These are phyloP conservation scores for Pseudonectria foliicola DNA, from an alignment of 2,329 filamentous ascomycete genomes.

Conservation along the genomic window DNA sequence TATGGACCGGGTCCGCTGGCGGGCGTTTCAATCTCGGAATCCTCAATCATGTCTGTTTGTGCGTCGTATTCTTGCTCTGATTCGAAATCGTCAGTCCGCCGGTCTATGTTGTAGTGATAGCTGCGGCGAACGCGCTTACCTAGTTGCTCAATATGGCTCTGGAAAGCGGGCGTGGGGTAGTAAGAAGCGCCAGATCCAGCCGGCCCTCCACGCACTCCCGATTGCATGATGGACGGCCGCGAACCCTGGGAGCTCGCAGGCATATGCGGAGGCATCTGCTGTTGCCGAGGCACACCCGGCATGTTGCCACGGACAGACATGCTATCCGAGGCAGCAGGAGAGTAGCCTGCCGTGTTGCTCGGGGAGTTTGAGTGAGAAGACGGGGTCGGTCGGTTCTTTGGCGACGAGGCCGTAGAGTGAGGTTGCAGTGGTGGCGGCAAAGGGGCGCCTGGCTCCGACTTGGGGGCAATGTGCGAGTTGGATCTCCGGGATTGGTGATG, in stretches of 20 bases:
- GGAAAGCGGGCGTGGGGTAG: constrained; percentile 76
- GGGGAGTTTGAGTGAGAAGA: constrained; percentile 64
- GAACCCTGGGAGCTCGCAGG: constrained; percentile 15
- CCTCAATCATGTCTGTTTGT: constrained; percentile 81
- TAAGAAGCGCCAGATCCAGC: constrained; percentile 46
- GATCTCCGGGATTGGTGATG: constrained; percentile 70
- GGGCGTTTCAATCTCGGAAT: constrained; percentile 64
- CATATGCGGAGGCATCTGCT: constrained; percentile 23
- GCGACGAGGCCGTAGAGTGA: constrained; percentile 52
- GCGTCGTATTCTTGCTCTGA: constrained; percentile 97
- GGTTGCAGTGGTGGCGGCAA: constrained; percentile 39
- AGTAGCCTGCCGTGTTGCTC: constrained; percentile 40
- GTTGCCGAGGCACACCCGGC: constrained; percentile 24
- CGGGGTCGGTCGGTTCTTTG: constrained; percentile 74
- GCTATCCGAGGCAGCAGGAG: constrained; percentile 40
- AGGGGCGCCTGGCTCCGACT: constrained; percentile 51
- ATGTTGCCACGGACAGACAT: constrained; percentile 37
- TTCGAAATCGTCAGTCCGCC: constrained; percentile 60
- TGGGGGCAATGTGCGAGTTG: constrained; percentile 67
- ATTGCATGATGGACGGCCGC: constrained; percentile 30
- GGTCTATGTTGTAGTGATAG: constrained; percentile 52
- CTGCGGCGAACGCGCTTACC: constrained; percentile 61
- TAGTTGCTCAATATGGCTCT: constrained; percentile 91
- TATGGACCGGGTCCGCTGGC: constrained; percentile 56
- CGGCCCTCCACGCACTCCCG: constrained; percentile 28